Evolutionary conservation across 2,329 filamentous ascomycete species (phyloP), one percentile per base, ranked within the genome.

Genomic region (Sporothrix mexicana): DNA sequence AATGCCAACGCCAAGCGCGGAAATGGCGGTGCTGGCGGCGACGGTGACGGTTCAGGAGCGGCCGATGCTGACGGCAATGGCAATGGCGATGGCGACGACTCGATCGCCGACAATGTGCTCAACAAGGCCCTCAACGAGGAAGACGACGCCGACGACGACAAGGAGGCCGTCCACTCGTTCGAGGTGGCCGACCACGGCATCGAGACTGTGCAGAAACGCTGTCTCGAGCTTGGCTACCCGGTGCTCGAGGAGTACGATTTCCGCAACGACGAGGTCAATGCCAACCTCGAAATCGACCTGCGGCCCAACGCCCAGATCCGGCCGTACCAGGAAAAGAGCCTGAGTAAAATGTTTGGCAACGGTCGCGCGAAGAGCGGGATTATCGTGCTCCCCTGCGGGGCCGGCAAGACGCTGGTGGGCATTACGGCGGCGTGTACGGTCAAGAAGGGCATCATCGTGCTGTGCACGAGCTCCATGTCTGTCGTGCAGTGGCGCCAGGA

Each of bases 291-390:
- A 73, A 99, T 99, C 77, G 95, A 98, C 80, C 85, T 98, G 67
- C 93, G 93, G 77, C 95, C 95, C 0, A 91, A 91, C 72, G 95
- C 95, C 0, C 92, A 95, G 78, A 98, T 98, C 80, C 91, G 95
- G 80, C 84, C 97, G 74, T 99, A 99, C 78, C 96, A 99, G 80
- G 96, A 99, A 81, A 97, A 98, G 83, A 97, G 94, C 76, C 85
- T 99, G 10, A 97, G 93, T 84, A 99, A 99, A 82, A 99, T 99
- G 96, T 99, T 99, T 80, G 95, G 96, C 79, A 99, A 99, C 79
- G 95, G 95, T 68, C 92, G 96, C 82, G 96, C 96, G 15, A 96
- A 97, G 84, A 98, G 94, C 81, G 96, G 96, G 73, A 97, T 99
- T 77, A 99, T 99, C 74, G 96, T 99, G 72, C 83, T 99, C 77